Percentiles rank a stretch among this genome's conserved stretches.
phyloP scores from a whole-genome alignment of 2,329 filamentous ascomycete species.

The Ambrosiella cleistominuta region DNA sequence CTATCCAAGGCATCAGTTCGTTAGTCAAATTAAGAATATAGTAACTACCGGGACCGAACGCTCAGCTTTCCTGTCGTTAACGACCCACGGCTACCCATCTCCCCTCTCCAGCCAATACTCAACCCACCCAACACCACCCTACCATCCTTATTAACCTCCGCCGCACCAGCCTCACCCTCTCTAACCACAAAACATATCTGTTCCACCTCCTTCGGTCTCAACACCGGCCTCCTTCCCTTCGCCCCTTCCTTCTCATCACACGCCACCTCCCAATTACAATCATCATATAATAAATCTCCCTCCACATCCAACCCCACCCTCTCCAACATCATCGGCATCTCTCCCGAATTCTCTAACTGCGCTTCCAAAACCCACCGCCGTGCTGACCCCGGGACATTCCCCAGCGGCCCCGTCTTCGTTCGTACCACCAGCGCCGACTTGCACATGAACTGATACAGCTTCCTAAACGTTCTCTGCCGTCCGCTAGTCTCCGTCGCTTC shows the following conservation, averaged over 20 bases:
- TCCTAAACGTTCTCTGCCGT: slow-evolving; percentile 71
- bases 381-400: slow-evolving; percentile 19
- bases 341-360: slow-evolving; percentile 86
- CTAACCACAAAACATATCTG: slow-evolving; percentile 48
- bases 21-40: no score
- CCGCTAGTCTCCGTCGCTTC: slow-evolving; percentile 58
- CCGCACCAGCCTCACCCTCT: slow-evolving; percentile 22
- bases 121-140: slow-evolving; percentile 60
- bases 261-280: slow-evolving; percentile 38
- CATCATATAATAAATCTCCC: slow-evolving; percentile 30
- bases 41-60: slow-evolving; percentile 22
- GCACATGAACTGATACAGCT: slow-evolving; percentile 91
- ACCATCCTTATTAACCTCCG: slow-evolving; percentile 31
- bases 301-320: slow-evolving; percentile 38
- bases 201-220: slow-evolving; percentile 46
- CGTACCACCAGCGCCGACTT: slow-evolving; percentile 78
- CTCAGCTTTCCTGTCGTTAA: slow-evolving; percentile 73
- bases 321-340: slow-evolving; percentile 65
- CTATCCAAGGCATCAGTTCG: no score
- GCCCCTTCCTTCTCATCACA: slow-evolving; percentile 13
- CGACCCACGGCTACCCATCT: slow-evolving; percentile 78
- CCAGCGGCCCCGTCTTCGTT: slow-evolving; percentile 62
- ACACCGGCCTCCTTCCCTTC: slow-evolving; percentile 30
- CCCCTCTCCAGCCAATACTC: slow-evolving; percentile 71
- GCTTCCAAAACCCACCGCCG: slow-evolving; percentile 65